Conservation (phyloP, 441 rosid genomes). For the Bocquillonia castaneifolia region DNA sequence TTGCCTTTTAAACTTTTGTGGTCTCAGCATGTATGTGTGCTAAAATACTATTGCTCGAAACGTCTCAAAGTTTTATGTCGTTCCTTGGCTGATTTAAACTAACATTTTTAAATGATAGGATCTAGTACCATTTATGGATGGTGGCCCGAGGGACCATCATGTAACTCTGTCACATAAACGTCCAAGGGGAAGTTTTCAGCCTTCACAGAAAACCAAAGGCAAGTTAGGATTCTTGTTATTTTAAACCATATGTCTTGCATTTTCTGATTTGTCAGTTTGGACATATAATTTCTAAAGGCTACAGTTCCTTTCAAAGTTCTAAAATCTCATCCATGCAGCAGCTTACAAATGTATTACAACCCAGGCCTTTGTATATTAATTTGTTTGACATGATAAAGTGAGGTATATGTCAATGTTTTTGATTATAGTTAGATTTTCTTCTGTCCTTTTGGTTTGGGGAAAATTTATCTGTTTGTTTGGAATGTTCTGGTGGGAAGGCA, state of each 20-base stretch:
- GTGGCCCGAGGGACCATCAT: constrained; percentile 83
- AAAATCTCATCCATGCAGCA: background rate
- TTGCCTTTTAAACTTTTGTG: background rate
- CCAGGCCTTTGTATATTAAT: background rate
- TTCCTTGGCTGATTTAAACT: constrained; percentile 17
- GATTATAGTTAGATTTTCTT: background rate
- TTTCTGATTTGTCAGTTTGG: background rate
- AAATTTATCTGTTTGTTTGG: background rate
- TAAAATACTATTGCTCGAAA: background rate
- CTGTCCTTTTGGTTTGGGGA: background rate
- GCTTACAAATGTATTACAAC: background rate
- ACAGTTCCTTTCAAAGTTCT: background rate
- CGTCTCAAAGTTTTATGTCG: background rate
- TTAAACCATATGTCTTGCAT: background rate
- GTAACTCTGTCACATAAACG: constrained; percentile 72
- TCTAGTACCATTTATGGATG: constrained; percentile 81
- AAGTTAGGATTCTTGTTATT: constrained; percentile 4
- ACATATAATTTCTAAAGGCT: background rate
- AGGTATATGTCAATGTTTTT: background rate
- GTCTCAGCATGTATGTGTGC: background rate
- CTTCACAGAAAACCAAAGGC: constrained; percentile 64
- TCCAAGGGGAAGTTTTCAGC: constrained; percentile 60
- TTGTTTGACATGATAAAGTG: background rate
- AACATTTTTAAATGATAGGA: constrained; percentile 39
- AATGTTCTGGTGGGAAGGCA: background rate